phyloP scores from a whole-genome alignment of 2,329 filamentous ascomycete genomes.

The Sporothrix globosa region DNA sequence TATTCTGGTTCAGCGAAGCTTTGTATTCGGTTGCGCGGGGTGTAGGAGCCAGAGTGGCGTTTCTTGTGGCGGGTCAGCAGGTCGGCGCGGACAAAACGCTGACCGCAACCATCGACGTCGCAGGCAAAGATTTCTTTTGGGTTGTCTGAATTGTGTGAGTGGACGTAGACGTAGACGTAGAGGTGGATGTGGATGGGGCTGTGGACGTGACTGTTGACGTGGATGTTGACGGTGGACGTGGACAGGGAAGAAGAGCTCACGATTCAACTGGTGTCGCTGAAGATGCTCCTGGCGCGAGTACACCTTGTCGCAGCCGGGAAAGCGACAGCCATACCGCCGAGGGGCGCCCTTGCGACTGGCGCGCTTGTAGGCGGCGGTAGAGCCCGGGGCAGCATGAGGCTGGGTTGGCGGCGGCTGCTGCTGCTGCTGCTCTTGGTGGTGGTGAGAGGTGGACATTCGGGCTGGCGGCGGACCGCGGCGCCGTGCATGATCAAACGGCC shows the following conservation, averaged over 20 bases:
- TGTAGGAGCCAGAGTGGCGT: conserved; percentile 62
- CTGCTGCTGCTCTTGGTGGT: conserved; percentile 31
- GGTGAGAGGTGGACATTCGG: conserved; percentile 34
- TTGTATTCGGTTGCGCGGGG: conserved; percentile 55
- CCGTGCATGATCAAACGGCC: conserved; percentile 18
- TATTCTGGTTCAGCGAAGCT: conserved; percentile 49
- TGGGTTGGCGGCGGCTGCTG: not conserved
- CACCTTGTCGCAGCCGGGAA: conserved; percentile 74
- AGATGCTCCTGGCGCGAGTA: conserved; percentile 82
- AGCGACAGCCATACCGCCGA: conserved; percentile 64
- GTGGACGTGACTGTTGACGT: conserved; percentile 28
- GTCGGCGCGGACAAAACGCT: conserved; percentile 78
- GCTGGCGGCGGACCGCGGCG: not conserved
- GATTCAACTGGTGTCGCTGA: conserved; percentile 80
- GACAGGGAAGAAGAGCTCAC: conserved; percentile 47
- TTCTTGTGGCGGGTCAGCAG: conserved; percentile 70
- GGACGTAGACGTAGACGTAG: not conserved
- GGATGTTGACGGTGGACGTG: too few species aligned
- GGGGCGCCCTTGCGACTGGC: conserved; percentile 57
- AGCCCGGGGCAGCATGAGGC: not conserved
- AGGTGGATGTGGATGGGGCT: not conserved
- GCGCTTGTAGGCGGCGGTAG: conserved; percentile 49
- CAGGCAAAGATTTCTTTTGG: conserved; percentile 80
- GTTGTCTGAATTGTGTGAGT: conserved; percentile 58
- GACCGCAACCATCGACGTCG: conserved; percentile 73